Evolutionary conservation across 2,329 filamentous ascomycete genomes (phyloP).

Genomic region (Knufia fluminis): DNA sequence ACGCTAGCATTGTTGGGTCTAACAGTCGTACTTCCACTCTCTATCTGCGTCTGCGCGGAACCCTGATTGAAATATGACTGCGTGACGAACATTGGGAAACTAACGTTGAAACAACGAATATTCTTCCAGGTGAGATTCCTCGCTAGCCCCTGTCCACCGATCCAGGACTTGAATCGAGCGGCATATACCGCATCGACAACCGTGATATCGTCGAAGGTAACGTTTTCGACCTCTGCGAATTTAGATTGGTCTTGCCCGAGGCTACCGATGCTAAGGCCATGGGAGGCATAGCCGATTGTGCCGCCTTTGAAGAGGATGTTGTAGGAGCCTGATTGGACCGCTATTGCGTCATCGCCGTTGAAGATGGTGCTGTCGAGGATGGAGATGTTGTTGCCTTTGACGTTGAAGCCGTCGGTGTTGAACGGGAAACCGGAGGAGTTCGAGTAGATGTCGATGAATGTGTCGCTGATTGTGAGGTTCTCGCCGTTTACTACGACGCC

Average conservation of each 20-base stretch:
- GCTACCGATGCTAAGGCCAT: conserved; percentile 38
- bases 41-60: conserved; percentile 25
- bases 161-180: conserved; percentile 38
- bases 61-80: conserved; percentile 38
- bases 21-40: conserved; percentile 21
- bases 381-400: conserved; percentile 25
- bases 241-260: conserved; percentile 31
- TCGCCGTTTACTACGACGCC: conserved; percentile 32
- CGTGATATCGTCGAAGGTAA: conserved; percentile 36
- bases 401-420: conserved; percentile 32
- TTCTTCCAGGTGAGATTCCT: conserved; percentile 39
- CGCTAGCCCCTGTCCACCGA: conserved; percentile 34
- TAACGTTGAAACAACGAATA: conserved; percentile 36
- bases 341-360: conserved; percentile 39
- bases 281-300: conserved; percentile 37
- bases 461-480: conserved; percentile 34
- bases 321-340: conserved; percentile 31
- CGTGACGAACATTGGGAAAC: conserved; percentile 40
- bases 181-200: conserved; percentile 35
- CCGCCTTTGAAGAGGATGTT: conserved; percentile 32
- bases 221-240: conserved; percentile 34
- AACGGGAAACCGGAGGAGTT: conserved; percentile 32
- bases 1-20: conserved; percentile 34
- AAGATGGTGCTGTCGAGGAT: conserved; percentile 29
- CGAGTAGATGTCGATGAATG: conserved; percentile 33